These are phyloP conservation scores for Boletus tylopilopsis DNA, from an alignment of 768 basidiomycete species.

Conservation along the genomic window DNA sequence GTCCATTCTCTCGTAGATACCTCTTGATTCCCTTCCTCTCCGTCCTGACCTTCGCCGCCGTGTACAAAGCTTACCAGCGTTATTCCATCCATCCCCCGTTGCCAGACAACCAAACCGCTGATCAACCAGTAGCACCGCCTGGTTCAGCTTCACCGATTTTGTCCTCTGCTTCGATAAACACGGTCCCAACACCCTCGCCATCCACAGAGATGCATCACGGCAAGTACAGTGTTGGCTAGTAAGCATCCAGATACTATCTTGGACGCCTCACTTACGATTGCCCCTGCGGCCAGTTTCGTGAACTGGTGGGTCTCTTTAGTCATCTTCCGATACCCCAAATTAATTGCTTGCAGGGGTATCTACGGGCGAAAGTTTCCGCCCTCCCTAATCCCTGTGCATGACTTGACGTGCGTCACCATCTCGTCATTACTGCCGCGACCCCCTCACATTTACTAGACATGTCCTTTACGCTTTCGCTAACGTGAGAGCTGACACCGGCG, in stretches of 20 bases:
- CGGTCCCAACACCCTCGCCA: constrained; percentile 12
- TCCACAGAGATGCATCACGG: constrained; percentile 43
- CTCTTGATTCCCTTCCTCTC: constrained; percentile 35
- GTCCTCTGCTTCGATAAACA: constrained; percentile 3
- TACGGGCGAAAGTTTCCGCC: constrained; percentile 93
- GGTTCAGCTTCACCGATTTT: constrained; percentile 2
- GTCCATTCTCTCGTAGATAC: constrained; percentile 26
- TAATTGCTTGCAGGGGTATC: constrained; percentile 65
- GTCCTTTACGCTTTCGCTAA: constrained; percentile 94
- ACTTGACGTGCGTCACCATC: constrained; percentile 68
- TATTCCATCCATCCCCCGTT: constrained; percentile 25
- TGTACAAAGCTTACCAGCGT: constrained; percentile 42
- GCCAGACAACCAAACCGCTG: constrained; percentile 13
- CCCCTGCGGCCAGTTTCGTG: constrained; percentile 51
- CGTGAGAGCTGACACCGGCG: constrained; percentile 75
- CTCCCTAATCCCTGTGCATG: constrained; percentile 71
- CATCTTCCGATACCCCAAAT: constrained; percentile 1
- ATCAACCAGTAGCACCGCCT: constrained; percentile 11
- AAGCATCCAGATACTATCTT: constrained; percentile 29
- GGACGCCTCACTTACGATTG: constrained; percentile 9
- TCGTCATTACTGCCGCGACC: background rate
- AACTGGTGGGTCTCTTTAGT: constrained; percentile 54
- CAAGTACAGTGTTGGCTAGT: constrained; percentile 84
- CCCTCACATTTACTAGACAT: constrained; percentile 47
- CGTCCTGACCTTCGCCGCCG: constrained; percentile 36